Evolutionary conservation across 306 rosid species (phyloP).

Genomic region (Lathyrus tuberosus): DNA sequence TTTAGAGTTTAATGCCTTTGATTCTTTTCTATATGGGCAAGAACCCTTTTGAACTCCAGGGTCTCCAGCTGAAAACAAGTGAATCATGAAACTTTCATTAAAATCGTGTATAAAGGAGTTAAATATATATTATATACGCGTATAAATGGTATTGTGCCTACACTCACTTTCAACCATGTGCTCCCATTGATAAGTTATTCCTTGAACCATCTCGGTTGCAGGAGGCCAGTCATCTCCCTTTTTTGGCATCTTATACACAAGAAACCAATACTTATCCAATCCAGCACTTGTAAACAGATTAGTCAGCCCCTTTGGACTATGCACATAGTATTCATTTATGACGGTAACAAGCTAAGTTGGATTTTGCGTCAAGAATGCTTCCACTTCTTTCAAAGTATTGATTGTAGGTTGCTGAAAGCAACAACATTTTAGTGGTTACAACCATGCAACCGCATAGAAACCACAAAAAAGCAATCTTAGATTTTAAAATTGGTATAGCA

Average conservation of each 20-base stretch:
- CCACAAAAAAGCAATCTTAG: constrained; percentile 13
- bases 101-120: constrained; percentile 11
- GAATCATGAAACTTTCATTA: constrained; percentile 4
- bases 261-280: constrained; percentile 88
- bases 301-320: constrained; percentile 81
- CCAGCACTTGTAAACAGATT: constrained; percentile 78
- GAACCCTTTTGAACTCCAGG: constrained; percentile 79
- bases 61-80: constrained; percentile 86
- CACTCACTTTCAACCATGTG: constrained; percentile 91
- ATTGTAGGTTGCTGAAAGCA: constrained; percentile 88
- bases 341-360: constrained; percentile 89
- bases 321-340: constrained; percentile 94
- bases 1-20: constrained; percentile 74
- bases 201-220: constrained; percentile 80
- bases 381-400: constrained; percentile 89
- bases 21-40: constrained; percentile 88
- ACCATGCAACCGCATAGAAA: neutral
- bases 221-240: constrained; percentile 95
- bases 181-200: constrained; percentile 97
- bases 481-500: constrained; percentile 18
- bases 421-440: constrained; percentile 40
- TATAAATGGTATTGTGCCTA: constrained; percentile 50
- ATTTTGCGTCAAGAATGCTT: constrained; percentile 74
- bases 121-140: constrained; percentile 4
- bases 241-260: constrained; percentile 85